These are phyloP conservation scores for Calycina marina DNA, from an alignment of 2,329 filamentous ascomycete genomes.

Conservation along the genomic window DNA sequence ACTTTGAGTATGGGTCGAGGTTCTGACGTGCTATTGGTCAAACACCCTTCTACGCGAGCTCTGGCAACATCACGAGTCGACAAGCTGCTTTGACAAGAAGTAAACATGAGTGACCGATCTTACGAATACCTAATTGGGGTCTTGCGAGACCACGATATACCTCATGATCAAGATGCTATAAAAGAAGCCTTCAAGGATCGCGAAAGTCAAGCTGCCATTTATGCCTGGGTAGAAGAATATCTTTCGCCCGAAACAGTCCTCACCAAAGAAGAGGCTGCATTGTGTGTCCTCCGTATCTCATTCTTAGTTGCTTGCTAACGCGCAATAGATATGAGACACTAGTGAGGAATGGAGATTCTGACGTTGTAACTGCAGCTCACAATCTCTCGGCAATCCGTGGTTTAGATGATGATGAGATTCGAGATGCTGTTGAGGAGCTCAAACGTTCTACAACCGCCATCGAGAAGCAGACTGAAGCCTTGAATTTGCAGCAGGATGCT, in stretches of 20 bases:
- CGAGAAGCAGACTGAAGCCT: constrained; percentile 44
- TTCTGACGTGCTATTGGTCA: too few relatives aligned
- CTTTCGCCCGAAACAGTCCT: constrained; percentile 36
- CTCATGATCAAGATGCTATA: constrained; percentile 17
- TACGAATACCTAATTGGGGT: constrained; percentile 14
- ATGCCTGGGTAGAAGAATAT: constrained; percentile 34
- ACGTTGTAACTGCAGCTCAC: constrained; percentile 29
- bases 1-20: too few relatives aligned
- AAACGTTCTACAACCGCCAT: constrained; percentile 49
- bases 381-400: constrained; percentile 34
- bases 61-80: too few relatives aligned
- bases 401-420: constrained; percentile 44
- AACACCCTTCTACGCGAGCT: too few relatives aligned
- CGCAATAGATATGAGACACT: constrained; percentile 34
- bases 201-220: constrained; percentile 14
- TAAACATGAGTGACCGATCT: constrained; percentile 13
- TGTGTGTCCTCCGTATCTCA: constrained; percentile 25
- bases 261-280: constrained; percentile 35
- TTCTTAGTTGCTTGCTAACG: constrained; percentile 3
- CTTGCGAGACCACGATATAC: constrained; percentile 19
- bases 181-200: constrained; percentile 15
- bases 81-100: too few relatives aligned
- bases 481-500: constrained; percentile 48
- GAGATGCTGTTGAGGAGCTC: constrained; percentile 47
- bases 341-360: constrained; percentile 33